Evolutionary conservation across 1,139 yeast species (phyloP).

Genomic region (Saccharomyces pastorianus): DNA sequence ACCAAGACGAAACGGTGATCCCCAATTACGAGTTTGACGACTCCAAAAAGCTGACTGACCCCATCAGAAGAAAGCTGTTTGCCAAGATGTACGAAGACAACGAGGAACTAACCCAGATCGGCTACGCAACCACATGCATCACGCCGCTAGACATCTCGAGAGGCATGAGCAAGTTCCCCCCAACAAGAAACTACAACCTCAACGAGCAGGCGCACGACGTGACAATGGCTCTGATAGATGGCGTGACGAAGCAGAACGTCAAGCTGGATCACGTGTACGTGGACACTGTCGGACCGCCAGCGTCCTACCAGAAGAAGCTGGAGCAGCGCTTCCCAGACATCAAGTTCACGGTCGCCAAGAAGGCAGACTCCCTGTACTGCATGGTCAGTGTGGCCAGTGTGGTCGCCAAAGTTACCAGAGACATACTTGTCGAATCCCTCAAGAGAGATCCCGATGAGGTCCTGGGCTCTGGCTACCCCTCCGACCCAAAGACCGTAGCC

Average conservation of each 20-base stretch:
- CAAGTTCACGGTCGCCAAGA: conserved; percentile 79
- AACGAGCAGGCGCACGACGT: conserved; percentile 96
- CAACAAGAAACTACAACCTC: conserved; percentile 58
- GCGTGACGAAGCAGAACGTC: conserved; percentile 52
- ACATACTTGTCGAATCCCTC: conserved; percentile 46
- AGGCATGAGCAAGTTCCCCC: conserved; percentile 70
- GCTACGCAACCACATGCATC: conserved; percentile 82
- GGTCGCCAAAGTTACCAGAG: conserved; percentile 94
- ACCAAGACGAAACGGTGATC: conserved; percentile 42
- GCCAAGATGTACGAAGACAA: conserved; percentile 45
- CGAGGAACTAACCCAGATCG: conserved; percentile 52
- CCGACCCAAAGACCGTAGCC: conserved; percentile 72
- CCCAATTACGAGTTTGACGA: conserved; percentile 77
- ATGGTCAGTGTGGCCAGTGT: conserved; percentile 95
- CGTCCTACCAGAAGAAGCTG: conserved; percentile 68
- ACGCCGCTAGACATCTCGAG: conserved; percentile 81
- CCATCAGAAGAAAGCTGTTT: conserved; percentile 55
- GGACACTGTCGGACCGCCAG: conserved; percentile 97
- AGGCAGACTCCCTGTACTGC: conserved; percentile 91
- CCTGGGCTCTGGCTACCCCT: conserved; percentile 86
- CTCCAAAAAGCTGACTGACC: conserved; percentile 77
- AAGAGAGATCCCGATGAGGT: conserved; percentile 19
- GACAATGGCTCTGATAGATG: conserved; percentile 68
- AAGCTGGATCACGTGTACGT: conserved; percentile 66
- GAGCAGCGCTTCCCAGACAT: conserved; percentile 59